Base-by-base conservation (phyloP, 139 green algal species). In the Mesotaenium endlicherianum region DNA sequence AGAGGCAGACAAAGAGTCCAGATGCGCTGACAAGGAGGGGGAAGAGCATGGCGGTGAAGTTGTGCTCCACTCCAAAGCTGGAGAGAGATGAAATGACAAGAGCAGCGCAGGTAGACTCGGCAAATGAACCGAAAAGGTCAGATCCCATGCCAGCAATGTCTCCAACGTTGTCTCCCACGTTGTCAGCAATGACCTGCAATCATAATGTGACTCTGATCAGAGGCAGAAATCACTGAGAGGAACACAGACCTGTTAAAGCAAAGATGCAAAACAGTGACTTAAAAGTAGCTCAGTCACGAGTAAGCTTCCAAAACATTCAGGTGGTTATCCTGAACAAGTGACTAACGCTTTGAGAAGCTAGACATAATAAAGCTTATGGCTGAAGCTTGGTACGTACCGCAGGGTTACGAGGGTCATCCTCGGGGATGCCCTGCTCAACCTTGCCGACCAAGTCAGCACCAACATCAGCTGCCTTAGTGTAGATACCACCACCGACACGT, bases 321-420 rank as follows among this genome's bases (percentile, higher is more conserved):
- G n/a, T n/a, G n/a, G n/a, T n/a, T n/a, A n/a, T n/a, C n/a, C n/a
- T n/a, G n/a, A n/a, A n/a, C n/a, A n/a, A n/a, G n/a, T n/a, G n/a
- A n/a, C n/a, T n/a, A n/a, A n/a, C n/a, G n/a, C n/a, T n/a, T n/a
- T n/a, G n/a, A n/a, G n/a, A n/a, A n/a, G n/a, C n/a, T n/a, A n/a
- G n/a, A n/a, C n/a, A n/a, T n/a, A n/a, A n/a, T n/a, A n/a, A n/a
- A n/a, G n/a, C n/a, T n/a, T n/a, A n/a, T n/a, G n/a, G n/a, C n/a
- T n/a, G n/a, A n/a, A n/a, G n/a, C n/a, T n/a, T n/a, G n/a, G n/a
- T n/a, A 95, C 79, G 64, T 67, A 87, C 83, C 26, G 95, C 96
- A 60, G 96, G 96, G 92, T 99, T 99, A 47, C 97, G 89, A 5
- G 97, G 96, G 89, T 99, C 97, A 77, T 99, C 97, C 92, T 99